phyloP scores from a whole-genome alignment of 2,329 filamentous ascomycete species.

The Botrytis byssoidea region DNA sequence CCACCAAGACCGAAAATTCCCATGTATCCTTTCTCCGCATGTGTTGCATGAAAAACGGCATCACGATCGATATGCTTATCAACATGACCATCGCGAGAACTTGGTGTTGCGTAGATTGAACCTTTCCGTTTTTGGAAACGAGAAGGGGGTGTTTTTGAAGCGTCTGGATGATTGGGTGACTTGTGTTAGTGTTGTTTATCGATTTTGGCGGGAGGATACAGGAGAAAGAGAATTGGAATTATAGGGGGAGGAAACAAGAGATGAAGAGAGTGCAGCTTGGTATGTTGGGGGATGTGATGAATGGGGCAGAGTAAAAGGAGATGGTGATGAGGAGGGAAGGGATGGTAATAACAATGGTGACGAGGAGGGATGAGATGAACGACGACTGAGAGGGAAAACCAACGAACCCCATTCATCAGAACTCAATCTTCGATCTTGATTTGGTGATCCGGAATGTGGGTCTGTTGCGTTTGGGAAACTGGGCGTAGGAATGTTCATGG shows the following conservation, averaged over 20 bases:
- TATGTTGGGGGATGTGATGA: conserved; percentile 1
- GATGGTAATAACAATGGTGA: conserved; percentile 10
- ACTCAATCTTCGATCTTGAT: conserved; percentile 18
- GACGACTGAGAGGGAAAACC: conserved; percentile 7
- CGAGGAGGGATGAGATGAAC: neutral
- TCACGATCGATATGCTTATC: conserved; percentile 55
- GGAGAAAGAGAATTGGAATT: neutral
- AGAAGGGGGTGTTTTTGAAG: conserved; percentile 20
- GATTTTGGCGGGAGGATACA: neutral
- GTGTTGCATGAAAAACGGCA: conserved; percentile 58
- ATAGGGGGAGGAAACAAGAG: neutral
- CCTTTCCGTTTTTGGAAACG: conserved; percentile 70
- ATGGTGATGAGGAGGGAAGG: conserved; percentile 5
- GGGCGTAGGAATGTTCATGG: neutral
- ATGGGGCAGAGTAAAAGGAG: conserved; percentile 9
- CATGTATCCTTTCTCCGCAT: conserved; percentile 47
- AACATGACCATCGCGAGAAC: conserved; percentile 63
- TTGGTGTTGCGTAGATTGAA: conserved; percentile 65
- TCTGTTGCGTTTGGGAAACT: conserved; percentile 2
- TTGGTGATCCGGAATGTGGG: conserved; percentile 4
- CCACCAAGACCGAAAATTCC: conserved; percentile 5
- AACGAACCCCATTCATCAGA: conserved; percentile 23
- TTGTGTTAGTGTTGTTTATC: conserved; percentile 3
- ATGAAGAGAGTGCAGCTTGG: neutral
- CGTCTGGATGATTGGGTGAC: neutral